Evolutionary conservation across 805 yeast species (phyloP).

Genomic region (Starmerella gropengiesseri): DNA sequence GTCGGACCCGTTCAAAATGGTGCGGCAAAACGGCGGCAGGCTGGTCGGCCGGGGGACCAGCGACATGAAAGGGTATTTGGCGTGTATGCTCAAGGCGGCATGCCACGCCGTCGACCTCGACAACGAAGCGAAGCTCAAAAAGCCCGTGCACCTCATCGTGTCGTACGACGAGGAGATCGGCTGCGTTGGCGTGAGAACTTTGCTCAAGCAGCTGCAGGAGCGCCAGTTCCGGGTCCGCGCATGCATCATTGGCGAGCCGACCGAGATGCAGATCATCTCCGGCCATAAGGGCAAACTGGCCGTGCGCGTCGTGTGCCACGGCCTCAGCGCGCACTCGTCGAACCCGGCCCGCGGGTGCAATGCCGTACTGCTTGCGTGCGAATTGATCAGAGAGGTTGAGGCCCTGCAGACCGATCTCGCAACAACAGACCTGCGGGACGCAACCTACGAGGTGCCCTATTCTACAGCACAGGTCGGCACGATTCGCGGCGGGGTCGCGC

Average conservation of each 20-base stretch:
- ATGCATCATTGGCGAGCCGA: conserved; percentile 20
- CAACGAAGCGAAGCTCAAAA: conserved; percentile 4
- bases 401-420: conserved; percentile 9
- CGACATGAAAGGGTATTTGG: conserved; percentile 21
- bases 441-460: conserved; percentile 15
- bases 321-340: conserved; percentile 19
- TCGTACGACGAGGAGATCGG: conserved; percentile 23
- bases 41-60: conserved; percentile 20
- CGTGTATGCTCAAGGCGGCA: conserved; percentile 19
- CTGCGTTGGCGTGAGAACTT: conserved; percentile 20
- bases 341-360: conserved; percentile 18
- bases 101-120: conserved; percentile 4
- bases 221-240: conserved; percentile 13
- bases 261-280: conserved; percentile 12
- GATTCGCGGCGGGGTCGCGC: conserved; percentile 18
- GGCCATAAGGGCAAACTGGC: conserved; percentile 22
- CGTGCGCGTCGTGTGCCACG: conserved; percentile 13
- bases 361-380: conserved; percentile 17
- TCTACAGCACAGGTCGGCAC: conserved; percentile 18
- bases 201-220: conserved; percentile 10
- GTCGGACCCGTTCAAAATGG: conserved; percentile 17
- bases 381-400: conserved; percentile 15
- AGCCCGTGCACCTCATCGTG: conserved; percentile 15
- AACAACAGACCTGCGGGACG: conserved; percentile 1
- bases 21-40: conserved; percentile 2